Evolutionary conservation across 1,284 basidiomycete genomes (phyloP).

Genomic region (Irpex sp.): DNA sequence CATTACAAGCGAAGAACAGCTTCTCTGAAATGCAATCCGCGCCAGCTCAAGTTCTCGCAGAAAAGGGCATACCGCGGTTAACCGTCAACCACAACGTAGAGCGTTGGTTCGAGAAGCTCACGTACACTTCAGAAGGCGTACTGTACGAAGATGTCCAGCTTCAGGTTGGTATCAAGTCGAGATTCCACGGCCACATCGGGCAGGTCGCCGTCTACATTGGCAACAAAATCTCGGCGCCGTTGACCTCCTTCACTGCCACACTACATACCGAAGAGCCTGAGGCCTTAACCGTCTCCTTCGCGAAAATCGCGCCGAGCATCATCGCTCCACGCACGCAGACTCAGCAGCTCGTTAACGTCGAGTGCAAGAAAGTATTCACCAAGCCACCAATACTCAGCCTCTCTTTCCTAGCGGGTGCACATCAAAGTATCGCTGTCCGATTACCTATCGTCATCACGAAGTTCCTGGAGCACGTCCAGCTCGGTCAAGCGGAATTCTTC

Average conservation of each 20-base stretch:
- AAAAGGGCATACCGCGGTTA: slow-evolving; percentile 40
- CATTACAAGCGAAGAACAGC: slow-evolving; percentile 25
- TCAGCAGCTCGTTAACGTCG: slow-evolving; percentile 90
- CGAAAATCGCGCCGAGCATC: slow-evolving; percentile 83
- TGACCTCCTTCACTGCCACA: slow-evolving; percentile 87
- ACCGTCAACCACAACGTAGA: slow-evolving; percentile 72
- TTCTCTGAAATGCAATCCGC: slow-evolving; percentile 15
- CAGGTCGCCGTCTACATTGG: slow-evolving; percentile 93
- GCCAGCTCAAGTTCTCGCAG: slow-evolving; percentile 21
- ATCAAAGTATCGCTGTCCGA: slow-evolving; percentile 82
- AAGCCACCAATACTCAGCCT: slow-evolving; percentile 81
- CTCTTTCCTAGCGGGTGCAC: slow-evolving; percentile 90
- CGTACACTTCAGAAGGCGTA: slow-evolving; percentile 81
- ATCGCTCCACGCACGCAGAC: slow-evolving; percentile 84
- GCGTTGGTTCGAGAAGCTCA: slow-evolving; percentile 87
- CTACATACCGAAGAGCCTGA: slow-evolving; percentile 73
- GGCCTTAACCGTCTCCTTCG: slow-evolving; percentile 77
- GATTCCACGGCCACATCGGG: slow-evolving; percentile 91
- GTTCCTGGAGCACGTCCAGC: slow-evolving; percentile 91
- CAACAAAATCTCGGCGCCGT: slow-evolving; percentile 87
- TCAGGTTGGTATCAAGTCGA: slow-evolving; percentile 94
- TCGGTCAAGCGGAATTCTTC: slow-evolving; percentile 87
- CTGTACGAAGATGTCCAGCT: slow-evolving; percentile 95
- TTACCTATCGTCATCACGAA: slow-evolving; percentile 88
- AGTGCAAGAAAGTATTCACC: slow-evolving; percentile 88